Base-by-base conservation (phyloP, 179 eudicot genomes). In the Heliamphora pulchella region DNA sequence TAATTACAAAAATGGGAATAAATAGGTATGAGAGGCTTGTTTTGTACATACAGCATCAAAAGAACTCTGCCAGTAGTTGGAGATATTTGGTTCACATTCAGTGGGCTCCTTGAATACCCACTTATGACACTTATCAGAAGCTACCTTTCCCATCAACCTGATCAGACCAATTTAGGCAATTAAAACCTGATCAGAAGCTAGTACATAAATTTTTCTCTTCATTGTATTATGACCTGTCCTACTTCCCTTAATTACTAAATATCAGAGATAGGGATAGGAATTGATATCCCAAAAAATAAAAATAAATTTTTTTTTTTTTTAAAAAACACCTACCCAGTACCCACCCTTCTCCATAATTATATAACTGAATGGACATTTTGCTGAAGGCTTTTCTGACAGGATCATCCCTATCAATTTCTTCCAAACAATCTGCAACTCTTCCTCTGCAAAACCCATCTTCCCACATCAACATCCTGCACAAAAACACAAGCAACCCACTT, bases 301-400 rank as follows among this genome's bases (percentile, higher is more conserved):
- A 63, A 14, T 57, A 84, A 85, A n/a, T n/a, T n/a, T n/a, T n/a
- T n/a, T n/a, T 31, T 31, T 31, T 31, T 31, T 31, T 31, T 31
- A 31, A 31, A 31, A 88, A 89, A 85, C 87, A 94, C 96, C 91
- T 91, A 94, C 98, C 98, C 78, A 93, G 89, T 88, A 94, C 98
- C 97, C 97, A 94, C 97, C 97, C 97, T 94, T 94, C 98, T 93
- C 98, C 98, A 87, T 94, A 94, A 86, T 94, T 94, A 90, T 94
- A 94, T 79, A 94, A 85, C 88, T 94, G 98, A 85, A 94, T 94
- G 69, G 98, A 94, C 97, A 94, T 93, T 84, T 94, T 94, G 94
- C 98, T 94, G 97, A 94, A 94, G 80, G 98, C 85, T 85, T 93
- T 94, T 70, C 92, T 88, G 73, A 94, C 94, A 76, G 91, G 97